These are phyloP conservation scores for Microdochium trichocladiopsis DNA, from an alignment of 2,329 filamentous ascomycete genomes.

Conservation along the genomic window DNA sequence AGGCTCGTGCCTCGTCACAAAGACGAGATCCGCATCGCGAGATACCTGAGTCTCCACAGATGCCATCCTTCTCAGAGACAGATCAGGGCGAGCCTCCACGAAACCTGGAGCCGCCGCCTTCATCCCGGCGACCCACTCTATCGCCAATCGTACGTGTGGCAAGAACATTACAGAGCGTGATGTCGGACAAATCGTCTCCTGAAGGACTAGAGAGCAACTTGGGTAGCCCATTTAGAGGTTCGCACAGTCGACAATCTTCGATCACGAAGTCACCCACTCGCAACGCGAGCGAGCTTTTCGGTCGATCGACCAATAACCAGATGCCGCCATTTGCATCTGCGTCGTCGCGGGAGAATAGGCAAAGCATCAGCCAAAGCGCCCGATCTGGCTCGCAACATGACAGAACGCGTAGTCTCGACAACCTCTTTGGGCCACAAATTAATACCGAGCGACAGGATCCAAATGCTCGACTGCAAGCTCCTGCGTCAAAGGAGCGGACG, in stretches of 20 bases:
- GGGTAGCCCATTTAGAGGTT: slow-evolving; percentile 46
- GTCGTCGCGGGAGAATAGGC: background rate
- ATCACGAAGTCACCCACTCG: slow-evolving; percentile 15
- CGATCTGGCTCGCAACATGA: background rate
- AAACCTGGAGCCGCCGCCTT: background rate
- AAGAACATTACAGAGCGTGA: slow-evolving; percentile 48
- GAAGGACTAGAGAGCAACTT: slow-evolving; percentile 41
- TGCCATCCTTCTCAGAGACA: background rate
- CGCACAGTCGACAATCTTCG: slow-evolving; percentile 13
- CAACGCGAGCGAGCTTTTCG: slow-evolving; percentile 1
- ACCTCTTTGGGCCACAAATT: slow-evolving; percentile 10
- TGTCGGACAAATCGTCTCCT: slow-evolving; percentile 51
- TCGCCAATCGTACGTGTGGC: slow-evolving; percentile 54
- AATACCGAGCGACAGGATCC: slow-evolving; percentile 3
- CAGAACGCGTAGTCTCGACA: slow-evolving; percentile 6
- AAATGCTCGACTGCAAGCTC: background rate
- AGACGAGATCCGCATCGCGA: slow-evolving; percentile 10
- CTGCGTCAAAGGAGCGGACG: background rate
- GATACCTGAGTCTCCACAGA: slow-evolving; percentile 8
- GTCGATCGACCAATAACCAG: slow-evolving; percentile 9
- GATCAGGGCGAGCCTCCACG: background rate
- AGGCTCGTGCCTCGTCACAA: background rate
- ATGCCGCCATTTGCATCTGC: slow-evolving; percentile 5
- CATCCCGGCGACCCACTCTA: slow-evolving; percentile 31
- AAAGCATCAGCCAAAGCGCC: background rate